A percentile compares a stretch with the other conserved stretches of the same genome.
phyloP scores from a whole-genome alignment of 2,329 filamentous ascomycete species.

The Cladosporium sp. region DNA sequence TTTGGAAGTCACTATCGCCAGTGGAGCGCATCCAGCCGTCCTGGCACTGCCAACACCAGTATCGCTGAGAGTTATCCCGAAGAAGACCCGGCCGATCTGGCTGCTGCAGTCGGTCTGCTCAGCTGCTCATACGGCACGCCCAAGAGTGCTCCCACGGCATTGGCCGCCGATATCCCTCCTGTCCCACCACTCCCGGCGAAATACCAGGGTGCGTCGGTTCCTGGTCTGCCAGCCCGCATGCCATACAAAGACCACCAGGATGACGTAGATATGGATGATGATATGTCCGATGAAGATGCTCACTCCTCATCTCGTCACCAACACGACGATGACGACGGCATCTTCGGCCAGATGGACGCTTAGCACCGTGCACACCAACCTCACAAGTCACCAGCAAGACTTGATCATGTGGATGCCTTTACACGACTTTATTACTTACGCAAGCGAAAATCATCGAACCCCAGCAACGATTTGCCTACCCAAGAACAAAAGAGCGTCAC shows the following conservation, averaged over 20 bases:
- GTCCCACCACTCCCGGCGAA: slow-evolving; percentile 83
- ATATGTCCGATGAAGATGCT: slow-evolving; percentile 45
- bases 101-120: slow-evolving; percentile 84
- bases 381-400: slow-evolving; percentile 14
- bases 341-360: slow-evolving; percentile 96
- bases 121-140: slow-evolving; percentile 89
- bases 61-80: slow-evolving; percentile 69
- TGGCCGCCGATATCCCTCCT: slow-evolving; percentile 75
- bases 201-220: slow-evolving; percentile 57
- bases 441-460: slow-evolving; percentile 6
- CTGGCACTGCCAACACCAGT: slow-evolving; percentile 65
- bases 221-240: slow-evolving; percentile 23
- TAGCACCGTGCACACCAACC: slow-evolving; percentile 41
- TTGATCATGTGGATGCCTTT: slow-evolving; percentile 22
- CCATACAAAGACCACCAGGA: slow-evolving; percentile 27
- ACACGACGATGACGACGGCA: slow-evolving; percentile 90
- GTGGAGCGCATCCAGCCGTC: slow-evolving; percentile 68
- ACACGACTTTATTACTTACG: slow-evolving; percentile 23
- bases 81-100: slow-evolving; percentile 83
- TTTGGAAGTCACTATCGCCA: slow-evolving; percentile 64
- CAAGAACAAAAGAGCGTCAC: neutral
- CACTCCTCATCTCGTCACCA: slow-evolving; percentile 58
- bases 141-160: slow-evolving; percentile 61
- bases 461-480: neutral
- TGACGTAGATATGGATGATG: slow-evolving; percentile 54